Percentiles rank a stretch among this genome's conserved stretches.
Conservation (phyloP, 148 eudicot species). For the Salicornia ramosissima region DNA sequence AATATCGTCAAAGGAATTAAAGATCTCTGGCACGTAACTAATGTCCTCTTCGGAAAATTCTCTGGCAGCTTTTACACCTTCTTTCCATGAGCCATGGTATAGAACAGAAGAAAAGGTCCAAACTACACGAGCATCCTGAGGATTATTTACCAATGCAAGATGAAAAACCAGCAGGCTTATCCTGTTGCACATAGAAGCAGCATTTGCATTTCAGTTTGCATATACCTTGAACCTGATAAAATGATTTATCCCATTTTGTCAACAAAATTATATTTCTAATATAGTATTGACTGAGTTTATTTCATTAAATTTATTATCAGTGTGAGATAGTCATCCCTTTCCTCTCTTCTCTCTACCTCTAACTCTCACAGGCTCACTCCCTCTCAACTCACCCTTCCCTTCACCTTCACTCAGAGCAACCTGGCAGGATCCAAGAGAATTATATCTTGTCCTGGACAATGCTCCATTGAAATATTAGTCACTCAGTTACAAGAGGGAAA, state of each 20-base stretch:
- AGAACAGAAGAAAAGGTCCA: conserved; percentile 69
- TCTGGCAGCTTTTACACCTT: conserved; percentile 60
- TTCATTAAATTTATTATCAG: background rate
- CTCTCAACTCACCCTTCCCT: background rate
- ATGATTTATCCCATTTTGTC: background rate
- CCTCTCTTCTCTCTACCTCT: background rate
- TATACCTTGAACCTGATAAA: conserved; percentile 1
- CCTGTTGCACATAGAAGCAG: conserved; percentile 40
- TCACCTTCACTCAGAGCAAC: background rate
- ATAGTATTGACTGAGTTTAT: background rate
- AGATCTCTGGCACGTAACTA: conserved; percentile 58
- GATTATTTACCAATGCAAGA: conserved; percentile 55
- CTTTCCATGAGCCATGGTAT: conserved; percentile 59
- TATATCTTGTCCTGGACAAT: background rate
- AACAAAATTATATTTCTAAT: background rate
- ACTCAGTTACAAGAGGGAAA: background rate
- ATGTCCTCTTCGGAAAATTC: conserved; percentile 29
- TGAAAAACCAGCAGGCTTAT: conserved; percentile 77
- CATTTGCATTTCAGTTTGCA: background rate
- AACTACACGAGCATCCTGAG: conserved; percentile 64
- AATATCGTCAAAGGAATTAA: conserved; percentile 22
- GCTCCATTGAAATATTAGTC: background rate
- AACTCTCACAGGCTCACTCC: background rate
- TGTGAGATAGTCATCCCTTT: background rate
- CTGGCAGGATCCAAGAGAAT: background rate